phyloP scores from a whole-genome alignment of 1,284 basidiomycete genomes.

The Inonotus hispidus region DNA sequence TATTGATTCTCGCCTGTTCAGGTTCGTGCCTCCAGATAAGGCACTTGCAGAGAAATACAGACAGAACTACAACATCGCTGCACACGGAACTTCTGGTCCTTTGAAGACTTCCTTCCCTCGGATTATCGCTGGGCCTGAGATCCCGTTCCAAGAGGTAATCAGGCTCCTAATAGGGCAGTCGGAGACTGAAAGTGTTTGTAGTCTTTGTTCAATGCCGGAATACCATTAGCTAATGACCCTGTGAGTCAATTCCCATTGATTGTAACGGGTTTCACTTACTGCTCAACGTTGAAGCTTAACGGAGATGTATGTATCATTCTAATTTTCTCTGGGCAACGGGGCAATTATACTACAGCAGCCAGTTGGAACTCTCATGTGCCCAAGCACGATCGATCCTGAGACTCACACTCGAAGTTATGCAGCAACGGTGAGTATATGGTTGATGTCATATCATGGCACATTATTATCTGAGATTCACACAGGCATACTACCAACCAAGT shows the following conservation, averaged over 20 bases:
- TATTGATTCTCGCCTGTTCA: background rate
- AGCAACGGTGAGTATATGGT: conserved; percentile 14
- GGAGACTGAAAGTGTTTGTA: conserved; percentile 2
- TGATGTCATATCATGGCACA: background rate
- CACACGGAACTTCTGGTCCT: conserved; percentile 9
- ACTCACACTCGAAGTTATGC: conserved; percentile 23
- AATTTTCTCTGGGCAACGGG: background rate
- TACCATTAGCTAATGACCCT: conserved; percentile 19
- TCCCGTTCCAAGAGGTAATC: conserved; percentile 10
- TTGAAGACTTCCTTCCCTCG: conserved; percentile 11
- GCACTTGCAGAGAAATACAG: conserved; percentile 1
- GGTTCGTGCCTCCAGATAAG: conserved; percentile 11
- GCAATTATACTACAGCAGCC: conserved; percentile 1
- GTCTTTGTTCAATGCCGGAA: conserved; percentile 18
- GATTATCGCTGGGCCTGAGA: background rate
- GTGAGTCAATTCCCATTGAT: conserved; percentile 10
- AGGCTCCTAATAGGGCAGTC: background rate
- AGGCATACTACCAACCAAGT: conserved; percentile 23
- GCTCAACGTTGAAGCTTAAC: conserved; percentile 13
- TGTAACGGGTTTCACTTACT: background rate
- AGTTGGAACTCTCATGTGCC: conserved; percentile 12
- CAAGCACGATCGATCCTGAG: conserved; percentile 17
- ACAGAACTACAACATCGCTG: conserved; percentile 5
- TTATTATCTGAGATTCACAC: background rate
- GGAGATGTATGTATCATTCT: conserved; percentile 21